Evolutionary conservation across 805 yeast genomes (phyloP), one percentile per base, ranked within the genome.

Genomic region (Yarrowia phangngaensis): DNA sequence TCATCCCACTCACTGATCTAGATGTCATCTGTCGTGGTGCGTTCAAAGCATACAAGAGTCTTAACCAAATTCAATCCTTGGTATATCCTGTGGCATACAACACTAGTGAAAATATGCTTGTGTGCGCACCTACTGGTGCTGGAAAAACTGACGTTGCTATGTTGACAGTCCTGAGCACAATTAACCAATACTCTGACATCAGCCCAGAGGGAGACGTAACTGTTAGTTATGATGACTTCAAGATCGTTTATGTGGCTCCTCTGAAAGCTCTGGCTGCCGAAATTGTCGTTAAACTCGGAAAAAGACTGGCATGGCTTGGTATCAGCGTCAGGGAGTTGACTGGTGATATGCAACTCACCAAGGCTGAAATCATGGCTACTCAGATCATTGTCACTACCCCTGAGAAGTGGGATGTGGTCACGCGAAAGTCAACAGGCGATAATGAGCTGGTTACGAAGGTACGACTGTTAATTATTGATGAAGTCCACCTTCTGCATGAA

Each of bases 71-170:
- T 75, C 98, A 90, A 65, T 82, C 95, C 13, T 70, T 92, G 53
- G 94, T 90, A 1, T 92, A 73, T 56, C 95, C 95, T 0, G 86
- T 89, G 11, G 97, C 95, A 0, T 92, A 90, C 63, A 79, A 83
- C 50, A 83, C 97, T 4, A 88, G 85, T 63, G 97, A 90, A 59
- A 90, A 90, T 60, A 85, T 92, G 95, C 69, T 89, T 43, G 87
- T 89, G 4, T 89, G 97, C 77, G 96, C 97, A 0, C 97, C 97
- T 1, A 89, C 97, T 0, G 97, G 97, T 73, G 95, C 97, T 5
- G 97, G 97, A 75, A 89, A 89, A 62, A 89, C 97, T 0, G 96
- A 89, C 64, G 90, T 89, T 20, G 97, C 97, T 0, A 65, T 89
- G 52, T 68, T 89, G 28, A 71, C 96, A 0, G 79, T 89, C 54